A percentile compares a stretch with the other conserved stretches of the same genome.
These are phyloP conservation scores for Pyricularia pennisetigena DNA, from an alignment of 2,329 filamentous ascomycete genomes.

Conservation along the genomic window DNA sequence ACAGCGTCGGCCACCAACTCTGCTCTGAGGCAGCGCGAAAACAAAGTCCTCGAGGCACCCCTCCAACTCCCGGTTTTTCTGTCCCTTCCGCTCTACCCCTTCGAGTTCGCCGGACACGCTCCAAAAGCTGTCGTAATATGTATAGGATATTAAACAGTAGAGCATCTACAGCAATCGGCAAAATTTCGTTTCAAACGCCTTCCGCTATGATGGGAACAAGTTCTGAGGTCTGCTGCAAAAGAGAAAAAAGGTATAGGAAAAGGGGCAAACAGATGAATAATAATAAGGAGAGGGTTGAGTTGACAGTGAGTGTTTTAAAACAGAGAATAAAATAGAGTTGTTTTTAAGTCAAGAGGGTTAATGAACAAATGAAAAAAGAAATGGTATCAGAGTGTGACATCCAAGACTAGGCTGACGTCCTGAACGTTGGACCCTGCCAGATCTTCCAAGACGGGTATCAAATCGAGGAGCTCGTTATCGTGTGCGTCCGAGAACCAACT, in stretches of 20 bases:
- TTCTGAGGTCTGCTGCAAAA: constrained; percentile 15
- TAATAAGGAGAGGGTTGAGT: constrained; percentile 9
- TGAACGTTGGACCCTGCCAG: constrained; percentile 78
- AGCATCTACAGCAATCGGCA: constrained; percentile 7
- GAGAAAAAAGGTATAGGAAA: constrained; percentile 12
- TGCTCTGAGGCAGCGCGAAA: not conserved
- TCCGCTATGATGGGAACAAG: constrained; percentile 12
- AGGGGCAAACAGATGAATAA: constrained; percentile 18
- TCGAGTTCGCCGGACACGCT: constrained; percentile 1
- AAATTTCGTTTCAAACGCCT: constrained; percentile 11
- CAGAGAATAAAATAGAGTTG: not conserved
- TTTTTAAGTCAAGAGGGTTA: constrained; percentile 5
- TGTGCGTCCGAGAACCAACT: constrained; percentile 99
- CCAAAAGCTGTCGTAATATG: constrained; percentile 4
- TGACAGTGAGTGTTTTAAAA: not conserved
- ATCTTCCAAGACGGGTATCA: constrained; percentile 97
- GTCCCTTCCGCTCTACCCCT: not conserved
- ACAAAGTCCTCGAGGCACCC: not conserved
- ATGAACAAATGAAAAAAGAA: constrained; percentile 17
- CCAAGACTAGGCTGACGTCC: constrained; percentile 95
- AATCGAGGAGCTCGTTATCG: constrained; percentile 94
- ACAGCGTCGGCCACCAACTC: not conserved
- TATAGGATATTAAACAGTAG: constrained; percentile 9
- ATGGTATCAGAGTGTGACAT: constrained; percentile 62
- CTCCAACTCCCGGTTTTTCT: not conserved